These are phyloP conservation scores for Sphaerobolus stellatus DNA, from an alignment of 1,284 basidiomycete species.

Conservation along the genomic window DNA sequence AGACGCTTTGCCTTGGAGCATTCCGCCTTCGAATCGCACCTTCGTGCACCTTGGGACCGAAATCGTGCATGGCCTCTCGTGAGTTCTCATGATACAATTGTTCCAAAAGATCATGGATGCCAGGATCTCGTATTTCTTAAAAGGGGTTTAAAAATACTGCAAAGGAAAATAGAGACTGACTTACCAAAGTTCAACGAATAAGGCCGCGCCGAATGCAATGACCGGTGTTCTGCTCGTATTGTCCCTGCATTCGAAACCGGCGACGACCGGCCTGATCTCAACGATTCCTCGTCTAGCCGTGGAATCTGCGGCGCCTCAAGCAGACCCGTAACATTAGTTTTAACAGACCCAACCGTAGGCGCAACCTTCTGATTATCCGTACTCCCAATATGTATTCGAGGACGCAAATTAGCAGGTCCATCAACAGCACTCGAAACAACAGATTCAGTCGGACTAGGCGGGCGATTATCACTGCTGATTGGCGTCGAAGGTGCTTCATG, in stretches of 20 bases:
- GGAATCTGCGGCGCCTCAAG: slow-evolving; percentile 69
- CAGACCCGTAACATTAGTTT: slow-evolving; percentile 71
- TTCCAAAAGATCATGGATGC: slow-evolving; percentile 83
- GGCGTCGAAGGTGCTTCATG: slow-evolving; percentile 36
- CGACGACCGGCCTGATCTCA: slow-evolving; percentile 67
- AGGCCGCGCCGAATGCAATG: slow-evolving; percentile 50
- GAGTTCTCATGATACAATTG: slow-evolving; percentile 84
- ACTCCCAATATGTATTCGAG: slow-evolving; percentile 60
- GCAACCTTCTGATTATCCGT: slow-evolving; percentile 78
- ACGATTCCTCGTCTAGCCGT: slow-evolving; percentile 60
- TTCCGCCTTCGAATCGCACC: slow-evolving; percentile 76
- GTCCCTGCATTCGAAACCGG: slow-evolving; percentile 61
- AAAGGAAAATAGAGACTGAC: slow-evolving; percentile 21
- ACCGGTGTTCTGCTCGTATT: slow-evolving; percentile 45
- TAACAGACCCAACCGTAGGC: slow-evolving; percentile 79
- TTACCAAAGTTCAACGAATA: slow-evolving; percentile 69
- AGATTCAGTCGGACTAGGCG: slow-evolving; percentile 71
- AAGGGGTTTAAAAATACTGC: not conserved
- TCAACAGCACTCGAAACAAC: slow-evolving; percentile 61
- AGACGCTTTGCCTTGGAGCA: slow-evolving; percentile 61
- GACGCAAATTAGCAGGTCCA: slow-evolving; percentile 59
- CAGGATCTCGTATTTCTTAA: slow-evolving; percentile 82
- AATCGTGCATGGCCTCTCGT: slow-evolving; percentile 82
- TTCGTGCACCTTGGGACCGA: slow-evolving; percentile 83
- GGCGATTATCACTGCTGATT: slow-evolving; percentile 48